Conservation (phyloP, 805 yeast genomes). For the Candida incommunis region DNA sequence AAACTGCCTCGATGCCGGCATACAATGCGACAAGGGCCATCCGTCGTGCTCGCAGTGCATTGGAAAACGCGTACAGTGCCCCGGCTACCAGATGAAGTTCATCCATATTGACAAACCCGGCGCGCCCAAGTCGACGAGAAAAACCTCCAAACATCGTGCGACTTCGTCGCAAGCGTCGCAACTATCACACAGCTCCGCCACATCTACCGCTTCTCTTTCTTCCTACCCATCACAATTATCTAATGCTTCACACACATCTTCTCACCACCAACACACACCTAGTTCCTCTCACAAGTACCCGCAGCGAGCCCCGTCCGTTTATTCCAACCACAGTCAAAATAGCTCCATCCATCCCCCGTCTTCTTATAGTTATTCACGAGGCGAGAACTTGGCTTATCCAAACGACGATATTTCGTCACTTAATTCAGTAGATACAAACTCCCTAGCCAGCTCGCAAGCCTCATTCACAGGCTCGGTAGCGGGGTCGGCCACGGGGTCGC, state of each 20-base stretch:
- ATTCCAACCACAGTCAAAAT: not conserved
- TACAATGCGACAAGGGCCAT: conserved; percentile 1
- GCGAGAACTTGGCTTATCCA: not conserved
- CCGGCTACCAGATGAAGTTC: conserved; percentile 1
- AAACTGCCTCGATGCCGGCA: not conserved
- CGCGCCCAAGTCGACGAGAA: not conserved
- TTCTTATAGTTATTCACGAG: too few species aligned
- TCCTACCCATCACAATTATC: not conserved
- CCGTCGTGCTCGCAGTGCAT: conserved; percentile 1
- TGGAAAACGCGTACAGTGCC: not conserved
- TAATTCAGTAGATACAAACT: not conserved
- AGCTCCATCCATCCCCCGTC: too few species aligned
- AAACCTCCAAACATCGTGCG: not conserved
- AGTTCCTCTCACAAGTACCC: not conserved
- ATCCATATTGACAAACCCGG: conserved; percentile 1
- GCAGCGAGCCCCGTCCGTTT: not conserved
- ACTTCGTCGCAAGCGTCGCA: not conserved
- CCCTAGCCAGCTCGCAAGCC: not conserved
- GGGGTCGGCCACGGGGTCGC: not conserved
- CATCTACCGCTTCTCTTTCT: not conserved
- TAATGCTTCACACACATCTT: not conserved
- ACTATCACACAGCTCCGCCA: not conserved
- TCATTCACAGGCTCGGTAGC: not conserved
- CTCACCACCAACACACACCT: not conserved
- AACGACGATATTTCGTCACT: not conserved